Conservation (phyloP, 257 asterid genomes). For the Paulownia fortunei region DNA sequence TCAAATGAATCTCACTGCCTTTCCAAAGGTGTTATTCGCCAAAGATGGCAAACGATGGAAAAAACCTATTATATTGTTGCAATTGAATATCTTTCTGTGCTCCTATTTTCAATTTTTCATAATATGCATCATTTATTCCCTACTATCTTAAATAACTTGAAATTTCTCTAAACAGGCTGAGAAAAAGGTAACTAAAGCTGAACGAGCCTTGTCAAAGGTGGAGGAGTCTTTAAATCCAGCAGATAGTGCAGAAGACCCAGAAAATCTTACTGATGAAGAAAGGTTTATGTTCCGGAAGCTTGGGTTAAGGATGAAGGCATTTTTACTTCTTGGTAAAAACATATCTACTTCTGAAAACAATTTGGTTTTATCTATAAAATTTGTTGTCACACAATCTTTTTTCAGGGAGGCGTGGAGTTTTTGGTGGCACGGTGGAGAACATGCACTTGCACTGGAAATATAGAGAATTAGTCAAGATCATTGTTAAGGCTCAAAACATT, state of each 20-base stretch:
- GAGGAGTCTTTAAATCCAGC: conserved; percentile 77
- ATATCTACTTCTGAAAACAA: conserved; percentile 8
- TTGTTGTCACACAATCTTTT: conserved; percentile 29
- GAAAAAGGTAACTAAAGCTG: conserved; percentile 74
- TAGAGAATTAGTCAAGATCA: conserved; percentile 85
- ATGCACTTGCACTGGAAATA: conserved; percentile 99
- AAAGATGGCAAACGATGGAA: background rate
- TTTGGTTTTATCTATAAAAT: conserved; percentile 20
- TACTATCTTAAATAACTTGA: conserved; percentile 25
- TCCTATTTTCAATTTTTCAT: background rate
- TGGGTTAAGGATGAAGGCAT: conserved; percentile 98
- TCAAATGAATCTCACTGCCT: background rate
- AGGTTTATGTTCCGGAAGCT: conserved; percentile 98
- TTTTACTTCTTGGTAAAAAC: conserved; percentile 81
- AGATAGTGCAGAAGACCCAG: conserved; percentile 64
- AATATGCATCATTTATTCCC: background rate
- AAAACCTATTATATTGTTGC: background rate
- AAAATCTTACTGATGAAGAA: conserved; percentile 86
- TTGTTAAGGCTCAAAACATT: conserved; percentile 74
- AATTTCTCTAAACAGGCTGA: conserved; percentile 67
- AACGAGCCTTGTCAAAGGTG: conserved; percentile 77
- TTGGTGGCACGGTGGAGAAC: conserved; percentile 97
- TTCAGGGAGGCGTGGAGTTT: conserved; percentile 98
- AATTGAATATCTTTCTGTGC: background rate
- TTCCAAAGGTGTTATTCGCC: conserved; percentile 15